These are phyloP conservation scores for Dryadomyces quercivorus DNA, from an alignment of 2,329 filamentous ascomycete genomes.

Conservation along the genomic window DNA sequence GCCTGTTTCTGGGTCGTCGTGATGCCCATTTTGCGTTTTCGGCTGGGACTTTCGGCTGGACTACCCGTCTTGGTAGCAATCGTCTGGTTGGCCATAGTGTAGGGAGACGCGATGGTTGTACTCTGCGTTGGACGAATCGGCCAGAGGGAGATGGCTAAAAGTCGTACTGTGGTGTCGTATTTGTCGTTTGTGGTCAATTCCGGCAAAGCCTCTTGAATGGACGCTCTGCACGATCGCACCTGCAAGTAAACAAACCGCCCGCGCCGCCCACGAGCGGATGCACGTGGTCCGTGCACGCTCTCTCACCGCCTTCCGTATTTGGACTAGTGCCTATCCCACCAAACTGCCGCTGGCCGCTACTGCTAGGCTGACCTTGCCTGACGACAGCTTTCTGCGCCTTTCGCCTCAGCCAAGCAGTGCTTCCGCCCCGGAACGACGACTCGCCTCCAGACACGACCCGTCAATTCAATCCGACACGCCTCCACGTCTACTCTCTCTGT, in stretches of 20 bases:
- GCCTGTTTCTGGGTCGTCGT: slow-evolving; percentile 69
- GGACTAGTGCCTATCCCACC: background rate
- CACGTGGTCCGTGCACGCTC: slow-evolving; percentile 9
- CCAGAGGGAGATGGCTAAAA: background rate
- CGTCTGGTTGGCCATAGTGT: slow-evolving; percentile 15
- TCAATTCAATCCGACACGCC: background rate
- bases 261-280: background rate
- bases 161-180: background rate
- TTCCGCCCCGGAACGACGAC: background rate
- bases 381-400: slow-evolving; percentile 12
- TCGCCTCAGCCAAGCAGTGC: background rate
- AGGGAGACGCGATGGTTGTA: slow-evolving; percentile 18
- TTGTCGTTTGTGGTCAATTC: background rate
- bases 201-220: background rate
- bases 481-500: background rate
- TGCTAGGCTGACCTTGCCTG: slow-evolving; percentile 13
- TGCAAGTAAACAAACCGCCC: slow-evolving; percentile 7
- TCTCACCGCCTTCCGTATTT: slow-evolving; percentile 8
- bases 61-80: slow-evolving; percentile 21
- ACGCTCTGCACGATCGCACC: background rate
- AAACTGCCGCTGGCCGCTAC: background rate
- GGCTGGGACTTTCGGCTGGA: slow-evolving; percentile 44
- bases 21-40: slow-evolving; percentile 48
- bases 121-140: slow-evolving; percentile 26
- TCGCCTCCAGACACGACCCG: background rate